phyloP scores from a whole-genome alignment of 306 rosid genomes.

The Vigna mungo region DNA sequence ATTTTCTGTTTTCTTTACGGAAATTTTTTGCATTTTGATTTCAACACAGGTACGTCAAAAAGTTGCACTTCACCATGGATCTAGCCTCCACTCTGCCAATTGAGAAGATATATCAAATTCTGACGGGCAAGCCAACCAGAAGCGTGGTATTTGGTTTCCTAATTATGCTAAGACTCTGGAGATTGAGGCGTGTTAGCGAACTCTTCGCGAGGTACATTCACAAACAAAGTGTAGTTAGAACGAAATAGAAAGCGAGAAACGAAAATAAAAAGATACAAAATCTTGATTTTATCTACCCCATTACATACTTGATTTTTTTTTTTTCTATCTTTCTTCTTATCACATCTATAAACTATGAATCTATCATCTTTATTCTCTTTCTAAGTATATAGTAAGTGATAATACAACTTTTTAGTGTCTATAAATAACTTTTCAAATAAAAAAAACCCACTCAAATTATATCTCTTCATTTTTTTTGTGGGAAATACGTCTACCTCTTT shows the following conservation, averaged over 20 bases:
- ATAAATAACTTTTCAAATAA: no score
- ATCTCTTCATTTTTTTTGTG: no score
- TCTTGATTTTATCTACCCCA: no score
- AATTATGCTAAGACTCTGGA: slow-evolving; percentile 87
- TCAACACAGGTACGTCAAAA: slow-evolving; percentile 69
- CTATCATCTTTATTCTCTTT: no score
- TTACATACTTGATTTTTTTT: no score
- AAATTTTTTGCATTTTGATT: slow-evolving; percentile 23
- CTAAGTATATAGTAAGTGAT: no score
- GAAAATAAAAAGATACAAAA: no score
- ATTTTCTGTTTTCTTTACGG: background rate
- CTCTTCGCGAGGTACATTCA: slow-evolving; percentile 69
- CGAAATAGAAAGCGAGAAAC: background rate
- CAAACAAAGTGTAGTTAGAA: background rate
- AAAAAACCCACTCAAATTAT: no score
- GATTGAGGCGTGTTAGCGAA: slow-evolving; percentile 77
- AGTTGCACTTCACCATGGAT: slow-evolving; percentile 70
- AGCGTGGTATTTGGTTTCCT: slow-evolving; percentile 65
- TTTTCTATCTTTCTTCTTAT: no score
- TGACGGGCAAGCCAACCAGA: slow-evolving; percentile 46
- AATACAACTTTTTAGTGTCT: no score
- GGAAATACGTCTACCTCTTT: background rate
- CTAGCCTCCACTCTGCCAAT: slow-evolving; percentile 82
- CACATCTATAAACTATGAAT: no score
- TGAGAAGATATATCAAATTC: slow-evolving; percentile 58